Percentiles rank a stretch among this genome's conserved stretches.
Evolutionary conservation across 805 yeast genomes (phyloP).

Genomic region (Metschnikowia drakensbergensis): DNA sequence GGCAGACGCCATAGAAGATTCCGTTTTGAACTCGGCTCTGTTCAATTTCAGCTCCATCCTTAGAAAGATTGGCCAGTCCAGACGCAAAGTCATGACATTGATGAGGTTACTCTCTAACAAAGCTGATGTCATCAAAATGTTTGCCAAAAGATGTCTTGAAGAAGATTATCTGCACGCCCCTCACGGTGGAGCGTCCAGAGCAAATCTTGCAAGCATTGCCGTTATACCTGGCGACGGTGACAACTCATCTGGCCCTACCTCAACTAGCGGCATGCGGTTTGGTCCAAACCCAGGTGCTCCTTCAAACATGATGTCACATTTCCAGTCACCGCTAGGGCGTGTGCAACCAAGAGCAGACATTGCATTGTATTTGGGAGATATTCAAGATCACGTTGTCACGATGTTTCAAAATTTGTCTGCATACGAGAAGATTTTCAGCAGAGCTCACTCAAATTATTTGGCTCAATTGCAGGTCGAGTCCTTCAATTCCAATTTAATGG

Average conservation of each 20-base stretch:
- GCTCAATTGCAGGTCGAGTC: slow-evolving; percentile 94
- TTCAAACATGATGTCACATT: slow-evolving; percentile 18
- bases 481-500: slow-evolving; percentile 77
- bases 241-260: slow-evolving; percentile 10
- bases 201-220: slow-evolving; percentile 17
- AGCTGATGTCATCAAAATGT: slow-evolving; percentile 95
- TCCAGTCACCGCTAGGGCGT: slow-evolving; percentile 21
- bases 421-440: slow-evolving; percentile 87
- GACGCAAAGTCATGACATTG: slow-evolving; percentile 88
- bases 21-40: slow-evolving; percentile 77
- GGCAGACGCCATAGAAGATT: slow-evolving; percentile 79
- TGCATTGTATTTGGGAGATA: slow-evolving; percentile 89
- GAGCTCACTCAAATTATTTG: slow-evolving; percentile 87
- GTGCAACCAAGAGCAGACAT: slow-evolving; percentile 81
- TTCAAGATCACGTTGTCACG: slow-evolving; percentile 94
- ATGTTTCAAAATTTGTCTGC: slow-evolving; percentile 89
- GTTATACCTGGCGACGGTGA: slow-evolving; percentile 1
- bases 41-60: slow-evolving; percentile 74
- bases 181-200: slow-evolving; percentile 14
- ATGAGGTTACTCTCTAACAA: slow-evolving; percentile 88
- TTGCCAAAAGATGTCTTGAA: slow-evolving; percentile 92
- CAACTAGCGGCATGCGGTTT: slow-evolving; percentile 29
- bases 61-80: slow-evolving; percentile 78
- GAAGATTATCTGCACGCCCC: slow-evolving; percentile 32
- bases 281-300: slow-evolving; percentile 37